phyloP scores from a whole-genome alignment of 2,329 filamentous ascomycete species.

The Aspergillus brunneoviolaceus region DNA sequence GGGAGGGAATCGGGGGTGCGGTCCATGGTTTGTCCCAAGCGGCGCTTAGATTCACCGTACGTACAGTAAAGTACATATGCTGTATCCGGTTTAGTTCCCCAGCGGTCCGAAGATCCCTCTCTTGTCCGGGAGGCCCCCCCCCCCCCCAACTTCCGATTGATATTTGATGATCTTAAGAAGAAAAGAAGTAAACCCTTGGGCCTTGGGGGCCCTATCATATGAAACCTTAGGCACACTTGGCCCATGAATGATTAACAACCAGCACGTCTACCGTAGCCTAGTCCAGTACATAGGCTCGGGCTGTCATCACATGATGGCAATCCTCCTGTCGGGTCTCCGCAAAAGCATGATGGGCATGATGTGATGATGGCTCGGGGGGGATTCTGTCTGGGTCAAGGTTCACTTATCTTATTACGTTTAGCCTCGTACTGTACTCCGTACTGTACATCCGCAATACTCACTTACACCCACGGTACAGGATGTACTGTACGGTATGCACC shows the following conservation, averaged over 20 bases:
- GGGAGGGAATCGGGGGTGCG: not conserved
- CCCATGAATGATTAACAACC: not conserved
- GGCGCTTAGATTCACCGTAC: slow-evolving; percentile 3
- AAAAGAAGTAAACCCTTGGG: not conserved
- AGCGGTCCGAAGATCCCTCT: slow-evolving; percentile 13
- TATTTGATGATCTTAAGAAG: slow-evolving; percentile 1
- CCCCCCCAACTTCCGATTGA: slow-evolving; percentile 8
- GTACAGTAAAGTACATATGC: slow-evolving; percentile 13
- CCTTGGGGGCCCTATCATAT: not conserved
- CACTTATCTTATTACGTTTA: not conserved
- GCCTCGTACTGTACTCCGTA: not conserved
- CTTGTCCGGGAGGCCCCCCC: not conserved
- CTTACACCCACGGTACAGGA: too few relatives aligned
- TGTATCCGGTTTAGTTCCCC: slow-evolving; percentile 17
- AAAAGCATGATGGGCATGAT: not conserved
- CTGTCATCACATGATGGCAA: not conserved
- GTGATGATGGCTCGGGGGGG: not conserved
- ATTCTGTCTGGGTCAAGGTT: not conserved
- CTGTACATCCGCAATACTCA: not conserved
- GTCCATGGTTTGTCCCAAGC: not conserved
- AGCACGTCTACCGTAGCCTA: too few relatives aligned
- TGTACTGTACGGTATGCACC: not conserved
- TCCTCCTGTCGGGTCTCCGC: not conserved
- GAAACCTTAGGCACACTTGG: not conserved
- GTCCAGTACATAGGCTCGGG: not conserved